Conservation (phyloP, 148 eudicot genomes). For the Chenopodium quinoa region DNA sequence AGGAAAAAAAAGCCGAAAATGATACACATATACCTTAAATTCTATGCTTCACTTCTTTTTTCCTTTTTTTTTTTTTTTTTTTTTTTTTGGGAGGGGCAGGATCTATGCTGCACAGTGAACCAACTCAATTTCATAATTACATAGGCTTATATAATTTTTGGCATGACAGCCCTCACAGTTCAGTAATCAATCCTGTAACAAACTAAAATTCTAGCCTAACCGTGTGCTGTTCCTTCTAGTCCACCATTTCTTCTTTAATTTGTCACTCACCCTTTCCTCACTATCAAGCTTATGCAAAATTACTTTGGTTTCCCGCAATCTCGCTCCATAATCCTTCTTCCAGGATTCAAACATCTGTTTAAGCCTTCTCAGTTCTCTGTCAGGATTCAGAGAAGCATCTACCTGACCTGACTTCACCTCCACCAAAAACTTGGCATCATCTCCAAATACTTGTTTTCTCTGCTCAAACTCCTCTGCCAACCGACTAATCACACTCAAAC, state of each 20-base stretch:
- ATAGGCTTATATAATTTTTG: neutral
- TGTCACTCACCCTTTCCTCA: constrained; percentile 56
- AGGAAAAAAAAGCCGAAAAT: neutral
- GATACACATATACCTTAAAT: constrained; percentile 10
- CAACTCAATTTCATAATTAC: constrained; percentile 20
- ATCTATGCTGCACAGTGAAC: constrained; percentile 1
- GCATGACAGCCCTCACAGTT: neutral
- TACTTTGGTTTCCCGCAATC: constrained; percentile 86
- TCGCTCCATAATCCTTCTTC: constrained; percentile 87
- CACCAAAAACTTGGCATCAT: constrained; percentile 89
- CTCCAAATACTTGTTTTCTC: constrained; percentile 88
- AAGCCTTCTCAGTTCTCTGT: constrained; percentile 73
- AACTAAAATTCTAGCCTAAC: constrained; percentile 31
- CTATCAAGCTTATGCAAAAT: constrained; percentile 70
- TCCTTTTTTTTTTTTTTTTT: neutral
- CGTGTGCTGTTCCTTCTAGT: constrained; percentile 75
- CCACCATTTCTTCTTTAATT: constrained; percentile 86
- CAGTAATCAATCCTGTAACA: neutral
- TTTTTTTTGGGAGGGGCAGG: neutral
- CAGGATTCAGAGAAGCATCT: constrained; percentile 77
- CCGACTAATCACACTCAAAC: constrained; percentile 78
- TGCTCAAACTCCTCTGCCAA: constrained; percentile 93
- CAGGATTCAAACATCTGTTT: constrained; percentile 88
- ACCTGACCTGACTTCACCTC: constrained; percentile 90
- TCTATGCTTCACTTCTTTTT: neutral